Conservation (phyloP, 2,329 filamentous ascomycete genomes). For the Graphiopsis chlorocephala region DNA sequence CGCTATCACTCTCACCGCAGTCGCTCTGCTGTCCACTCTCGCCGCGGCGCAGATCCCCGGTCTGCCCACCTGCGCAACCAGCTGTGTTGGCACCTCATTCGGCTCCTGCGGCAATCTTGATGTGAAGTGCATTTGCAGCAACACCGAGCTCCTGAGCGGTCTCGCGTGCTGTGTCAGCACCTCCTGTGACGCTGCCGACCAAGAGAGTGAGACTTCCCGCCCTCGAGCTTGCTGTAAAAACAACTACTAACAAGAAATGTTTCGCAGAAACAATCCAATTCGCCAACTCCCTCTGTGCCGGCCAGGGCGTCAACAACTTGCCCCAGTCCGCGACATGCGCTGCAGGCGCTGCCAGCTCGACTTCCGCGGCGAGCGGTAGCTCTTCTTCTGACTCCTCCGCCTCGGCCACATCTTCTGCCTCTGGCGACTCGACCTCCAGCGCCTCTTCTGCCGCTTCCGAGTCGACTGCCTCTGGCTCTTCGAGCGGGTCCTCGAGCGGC, state of each 20-base stretch:
- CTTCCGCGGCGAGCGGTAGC: conserved; percentile 11
- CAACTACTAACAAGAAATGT: background rate
- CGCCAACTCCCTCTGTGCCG: conserved; percentile 41
- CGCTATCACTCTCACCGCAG: conserved; percentile 7
- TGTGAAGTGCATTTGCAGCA: conserved; percentile 43
- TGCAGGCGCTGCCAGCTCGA: conserved; percentile 17
- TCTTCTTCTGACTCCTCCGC: background rate
- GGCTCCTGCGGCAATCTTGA: conserved; percentile 39
- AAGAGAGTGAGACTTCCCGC: conserved; percentile 29
- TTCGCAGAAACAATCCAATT: conserved; percentile 41
- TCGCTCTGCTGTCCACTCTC: conserved; percentile 10
- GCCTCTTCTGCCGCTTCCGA: conserved; percentile 2
- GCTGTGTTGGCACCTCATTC: conserved; percentile 38
- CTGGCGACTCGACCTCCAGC: background rate
- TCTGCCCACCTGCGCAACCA: conserved; percentile 31
- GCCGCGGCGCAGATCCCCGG: conserved; percentile 18
- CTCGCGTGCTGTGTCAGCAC: conserved; percentile 43
- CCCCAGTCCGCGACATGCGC: conserved; percentile 40
- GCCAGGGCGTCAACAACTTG: conserved; percentile 38
- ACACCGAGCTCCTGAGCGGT: conserved; percentile 34
- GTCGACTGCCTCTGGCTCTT: background rate
- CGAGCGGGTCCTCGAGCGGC: background rate
- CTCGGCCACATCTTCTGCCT: conserved; percentile 3
- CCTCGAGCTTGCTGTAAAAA: background rate
- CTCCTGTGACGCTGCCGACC: conserved; percentile 34